A percentile compares a stretch with the other conserved stretches of the same genome.
Evolutionary conservation across 305 asterid species (phyloP).

Genomic region (Plantago coronopus): DNA sequence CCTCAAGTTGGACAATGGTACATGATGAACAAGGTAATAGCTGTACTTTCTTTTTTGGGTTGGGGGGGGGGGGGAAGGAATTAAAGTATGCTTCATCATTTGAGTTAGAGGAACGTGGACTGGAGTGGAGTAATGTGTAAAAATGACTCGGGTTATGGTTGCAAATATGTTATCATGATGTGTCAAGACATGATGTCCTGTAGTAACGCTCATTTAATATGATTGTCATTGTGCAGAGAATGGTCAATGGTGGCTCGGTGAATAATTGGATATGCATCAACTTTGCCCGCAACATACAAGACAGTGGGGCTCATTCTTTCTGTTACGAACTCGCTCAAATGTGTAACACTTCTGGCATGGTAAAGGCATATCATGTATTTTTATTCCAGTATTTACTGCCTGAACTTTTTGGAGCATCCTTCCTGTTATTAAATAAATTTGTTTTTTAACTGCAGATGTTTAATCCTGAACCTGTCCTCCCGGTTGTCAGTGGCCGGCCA

Average conservation of each 20-base stretch:
- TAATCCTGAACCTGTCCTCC: slow-evolving; percentile 71
- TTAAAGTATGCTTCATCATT: not conserved
- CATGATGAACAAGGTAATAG: slow-evolving; percentile 88
- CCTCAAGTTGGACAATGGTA: slow-evolving; percentile 99
- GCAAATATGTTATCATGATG: too few species aligned
- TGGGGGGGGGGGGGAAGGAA: too few species aligned
- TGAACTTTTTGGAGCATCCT: not conserved
- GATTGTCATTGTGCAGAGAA: slow-evolving; percentile 31
- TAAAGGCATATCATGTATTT: slow-evolving; percentile 16
- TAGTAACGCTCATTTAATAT: too few species aligned
- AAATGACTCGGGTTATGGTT: too few species aligned
- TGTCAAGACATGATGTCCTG: too few species aligned
- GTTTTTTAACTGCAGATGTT: slow-evolving; percentile 40
- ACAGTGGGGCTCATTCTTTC: slow-evolving; percentile 48
- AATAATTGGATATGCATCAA: slow-evolving; percentile 75
- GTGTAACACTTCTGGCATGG: slow-evolving; percentile 94
- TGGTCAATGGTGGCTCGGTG: slow-evolving; percentile 65
- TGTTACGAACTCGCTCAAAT: slow-evolving; percentile 82
- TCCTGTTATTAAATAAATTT: slow-evolving; percentile 14
- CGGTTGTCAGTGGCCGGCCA: slow-evolving; percentile 59
- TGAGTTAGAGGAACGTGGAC: not conserved
- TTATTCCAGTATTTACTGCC: not conserved
- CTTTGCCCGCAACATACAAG: slow-evolving; percentile 70
- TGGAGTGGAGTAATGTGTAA: too few species aligned
- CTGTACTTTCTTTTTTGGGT: not conserved